Conservation (phyloP, 768 basidiomycete genomes). For the Russula sp. region DNA sequence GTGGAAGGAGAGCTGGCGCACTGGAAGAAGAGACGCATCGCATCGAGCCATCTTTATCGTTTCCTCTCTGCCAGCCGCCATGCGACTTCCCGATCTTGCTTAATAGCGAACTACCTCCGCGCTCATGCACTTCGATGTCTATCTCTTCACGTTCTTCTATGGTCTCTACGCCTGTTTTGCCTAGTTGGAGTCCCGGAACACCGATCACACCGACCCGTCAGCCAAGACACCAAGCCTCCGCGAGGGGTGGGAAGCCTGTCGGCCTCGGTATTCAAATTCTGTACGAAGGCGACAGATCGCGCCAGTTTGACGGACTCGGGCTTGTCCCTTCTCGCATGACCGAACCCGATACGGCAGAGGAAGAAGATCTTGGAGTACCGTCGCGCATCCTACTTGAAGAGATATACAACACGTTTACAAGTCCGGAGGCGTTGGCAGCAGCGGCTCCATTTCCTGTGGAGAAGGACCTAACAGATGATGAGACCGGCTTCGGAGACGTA, state of each 20-base stretch:
- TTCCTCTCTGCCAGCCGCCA: constrained; percentile 7
- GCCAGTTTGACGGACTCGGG: constrained; percentile 19
- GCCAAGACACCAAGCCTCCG: constrained; percentile 8
- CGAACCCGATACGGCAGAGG: constrained; percentile 8
- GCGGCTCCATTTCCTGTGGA: constrained; percentile 11
- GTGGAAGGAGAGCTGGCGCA: neutral
- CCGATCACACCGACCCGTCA: constrained; percentile 17
- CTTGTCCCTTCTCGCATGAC: constrained; percentile 14
- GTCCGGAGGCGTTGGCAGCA: constrained; percentile 2
- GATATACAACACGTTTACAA: constrained; percentile 21
- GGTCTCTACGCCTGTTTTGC: constrained; percentile 14
- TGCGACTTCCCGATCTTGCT: constrained; percentile 14
- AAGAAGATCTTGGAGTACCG: constrained; percentile 16
- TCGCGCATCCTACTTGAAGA: constrained; percentile 22
- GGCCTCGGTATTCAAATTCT: constrained; percentile 21
- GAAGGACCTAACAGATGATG: constrained; percentile 1
- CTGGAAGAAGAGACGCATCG: neutral
- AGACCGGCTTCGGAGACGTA: constrained; percentile 9
- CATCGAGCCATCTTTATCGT: constrained; percentile 13
- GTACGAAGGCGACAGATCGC: constrained; percentile 7
- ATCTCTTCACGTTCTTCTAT: constrained; percentile 18
- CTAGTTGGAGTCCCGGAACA: constrained; percentile 6
- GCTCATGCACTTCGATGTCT: constrained; percentile 13
- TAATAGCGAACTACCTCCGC: constrained; percentile 12
- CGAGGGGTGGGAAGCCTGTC: constrained; percentile 1